Evolutionary conservation across 768 basidiomycete species (phyloP).

Genomic region (Tremella yokohamensis): DNA sequence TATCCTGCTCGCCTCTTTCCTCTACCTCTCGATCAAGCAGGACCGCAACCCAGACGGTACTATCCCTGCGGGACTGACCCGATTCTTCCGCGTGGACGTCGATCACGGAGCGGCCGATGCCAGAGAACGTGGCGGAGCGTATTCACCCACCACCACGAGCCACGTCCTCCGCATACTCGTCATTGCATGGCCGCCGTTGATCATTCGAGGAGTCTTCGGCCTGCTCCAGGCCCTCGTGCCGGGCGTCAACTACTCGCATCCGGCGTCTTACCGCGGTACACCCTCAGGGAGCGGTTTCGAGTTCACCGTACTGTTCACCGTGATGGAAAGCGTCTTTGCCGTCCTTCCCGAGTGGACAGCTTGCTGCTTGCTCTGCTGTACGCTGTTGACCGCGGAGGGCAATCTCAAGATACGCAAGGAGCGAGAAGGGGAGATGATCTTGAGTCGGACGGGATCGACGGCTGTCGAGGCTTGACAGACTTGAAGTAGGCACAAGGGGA

Average conservation of each 20-base stretch:
- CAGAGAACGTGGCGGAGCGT: slow-evolving; percentile 1
- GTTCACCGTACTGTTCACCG: slow-evolving; percentile 16
- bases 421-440: no score
- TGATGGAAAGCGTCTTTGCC: slow-evolving; percentile 21
- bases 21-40: slow-evolving; percentile 14
- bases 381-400: slow-evolving; percentile 16
- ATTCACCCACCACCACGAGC: slow-evolving; percentile 4
- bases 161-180: slow-evolving; percentile 17
- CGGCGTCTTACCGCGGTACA: slow-evolving; percentile 10
- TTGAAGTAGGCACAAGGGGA: no score
- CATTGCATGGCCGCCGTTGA: slow-evolving; percentile 27
- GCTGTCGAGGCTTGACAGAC: no score
- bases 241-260: slow-evolving; percentile 19
- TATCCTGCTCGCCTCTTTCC: slow-evolving; percentile 20
- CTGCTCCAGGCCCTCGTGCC: slow-evolving; percentile 21
- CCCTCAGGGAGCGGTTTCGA: no score
- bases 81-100: slow-evolving; percentile 13
- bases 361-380: slow-evolving; percentile 21
- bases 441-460: no score
- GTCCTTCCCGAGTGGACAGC: slow-evolving; percentile 28
- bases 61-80: slow-evolving; percentile 12
- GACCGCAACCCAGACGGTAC: slow-evolving; percentile 12
- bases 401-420: no score
- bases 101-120: slow-evolving; percentile 15
- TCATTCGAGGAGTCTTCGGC: slow-evolving; percentile 28